Percentiles rank a stretch among this genome's conserved stretches.
These are phyloP conservation scores for Aureobasidium melanogenum DNA, from an alignment of 2,329 filamentous ascomycete genomes.

Conservation along the genomic window DNA sequence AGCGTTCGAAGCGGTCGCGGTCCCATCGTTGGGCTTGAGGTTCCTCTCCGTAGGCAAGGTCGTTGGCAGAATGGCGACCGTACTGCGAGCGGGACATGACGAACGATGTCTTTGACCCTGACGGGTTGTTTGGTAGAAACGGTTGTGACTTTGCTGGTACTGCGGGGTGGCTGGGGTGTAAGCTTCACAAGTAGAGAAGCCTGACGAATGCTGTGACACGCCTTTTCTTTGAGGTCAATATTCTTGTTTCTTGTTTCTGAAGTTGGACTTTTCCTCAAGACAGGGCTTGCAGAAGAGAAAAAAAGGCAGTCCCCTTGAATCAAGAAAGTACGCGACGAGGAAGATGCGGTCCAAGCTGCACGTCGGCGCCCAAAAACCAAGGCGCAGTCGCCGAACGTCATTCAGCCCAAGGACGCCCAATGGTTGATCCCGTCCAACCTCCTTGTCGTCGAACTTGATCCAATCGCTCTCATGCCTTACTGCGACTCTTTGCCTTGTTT, in stretches of 20 bases:
- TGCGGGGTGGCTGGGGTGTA: slow-evolving; percentile 1
- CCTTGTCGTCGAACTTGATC: not conserved
- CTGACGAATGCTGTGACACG: not conserved
- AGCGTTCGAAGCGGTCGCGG: slow-evolving; percentile 41
- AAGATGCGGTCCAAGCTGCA: slow-evolving; percentile 1
- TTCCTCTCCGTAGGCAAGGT: slow-evolving; percentile 35
- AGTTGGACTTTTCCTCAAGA: not conserved
- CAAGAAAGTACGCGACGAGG: not conserved
- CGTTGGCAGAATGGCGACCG: slow-evolving; percentile 28
- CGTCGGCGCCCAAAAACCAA: slow-evolving; percentile 1
- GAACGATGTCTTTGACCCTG: not conserved
- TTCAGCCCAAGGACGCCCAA: not conserved
- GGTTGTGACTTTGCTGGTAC: not conserved
- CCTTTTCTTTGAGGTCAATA: not conserved
- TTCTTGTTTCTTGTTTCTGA: not conserved
- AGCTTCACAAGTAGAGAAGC: not conserved
- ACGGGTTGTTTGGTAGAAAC: slow-evolving; percentile 4
- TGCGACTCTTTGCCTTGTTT: not conserved
- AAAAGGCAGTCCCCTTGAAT: too few species aligned
- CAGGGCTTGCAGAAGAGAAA: not conserved
- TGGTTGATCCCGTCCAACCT: not conserved
- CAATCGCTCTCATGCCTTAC: not conserved
- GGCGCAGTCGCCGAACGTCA: not conserved
- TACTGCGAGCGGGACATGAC: slow-evolving; percentile 9
- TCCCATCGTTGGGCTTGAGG: slow-evolving; percentile 39